phyloP scores from a whole-genome alignment of 495 filamentous ascomycete genomes.

The Eremomyces bilateralis region DNA sequence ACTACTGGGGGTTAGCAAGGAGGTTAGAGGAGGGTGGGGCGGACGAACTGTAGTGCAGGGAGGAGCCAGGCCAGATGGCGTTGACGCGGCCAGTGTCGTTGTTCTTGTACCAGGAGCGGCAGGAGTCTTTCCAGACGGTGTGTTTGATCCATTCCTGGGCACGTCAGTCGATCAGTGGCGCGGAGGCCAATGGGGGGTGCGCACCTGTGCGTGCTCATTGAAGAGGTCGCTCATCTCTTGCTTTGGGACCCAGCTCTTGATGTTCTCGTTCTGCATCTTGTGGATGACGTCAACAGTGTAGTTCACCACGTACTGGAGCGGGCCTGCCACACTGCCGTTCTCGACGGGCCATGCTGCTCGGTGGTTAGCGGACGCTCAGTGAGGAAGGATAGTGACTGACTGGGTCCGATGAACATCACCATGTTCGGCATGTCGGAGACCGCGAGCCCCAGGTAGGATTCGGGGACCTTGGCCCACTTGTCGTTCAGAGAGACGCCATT shows the following conservation, averaged over 20 bases:
- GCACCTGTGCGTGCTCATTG: conserved; percentile 22
- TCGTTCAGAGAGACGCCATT: conserved; percentile 12
- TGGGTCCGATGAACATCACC: conserved; percentile 17
- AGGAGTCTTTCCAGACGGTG: conserved; percentile 26
- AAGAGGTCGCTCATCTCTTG: conserved; percentile 24
- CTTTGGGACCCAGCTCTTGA: conserved; percentile 16
- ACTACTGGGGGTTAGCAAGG: conserved; percentile 12
- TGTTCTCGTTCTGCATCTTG: conserved; percentile 20
- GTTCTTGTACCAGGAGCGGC: conserved; percentile 32
- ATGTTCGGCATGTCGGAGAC: conserved; percentile 15
- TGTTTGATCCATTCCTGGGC: conserved; percentile 19
- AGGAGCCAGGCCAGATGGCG: conserved; percentile 19
- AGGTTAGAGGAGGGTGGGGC: background rate
- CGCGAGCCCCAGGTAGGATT: conserved; percentile 12
- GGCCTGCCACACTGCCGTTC: conserved; percentile 11
- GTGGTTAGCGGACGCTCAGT: background rate
- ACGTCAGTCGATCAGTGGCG: no score
- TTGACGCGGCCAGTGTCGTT: conserved; percentile 14
- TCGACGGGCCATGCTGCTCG: conserved; percentile 25
- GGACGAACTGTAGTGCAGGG: conserved; percentile 21
- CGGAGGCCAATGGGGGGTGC: no score
- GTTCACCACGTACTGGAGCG: conserved; percentile 23
- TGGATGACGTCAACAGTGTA: conserved; percentile 28
- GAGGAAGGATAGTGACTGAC: background rate
- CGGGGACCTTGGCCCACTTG: conserved; percentile 8